A percentile compares a stretch with the other conserved stretches of the same genome.
These are phyloP conservation scores for Nannizziopsis barbatae DNA, from an alignment of 2,329 filamentous ascomycete genomes.

Conservation along the genomic window DNA sequence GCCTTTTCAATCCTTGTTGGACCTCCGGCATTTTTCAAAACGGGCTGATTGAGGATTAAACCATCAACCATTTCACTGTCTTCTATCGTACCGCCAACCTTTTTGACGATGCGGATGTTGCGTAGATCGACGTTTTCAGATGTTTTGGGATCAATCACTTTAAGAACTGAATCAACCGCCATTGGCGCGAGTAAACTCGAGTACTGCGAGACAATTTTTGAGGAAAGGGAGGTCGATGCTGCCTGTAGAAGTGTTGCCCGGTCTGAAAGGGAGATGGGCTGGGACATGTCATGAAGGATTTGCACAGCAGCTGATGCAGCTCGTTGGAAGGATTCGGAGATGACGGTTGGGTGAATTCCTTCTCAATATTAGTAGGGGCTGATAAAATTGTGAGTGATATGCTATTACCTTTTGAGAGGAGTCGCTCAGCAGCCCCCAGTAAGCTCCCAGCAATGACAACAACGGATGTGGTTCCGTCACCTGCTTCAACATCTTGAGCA, in stretches of 20 bases:
- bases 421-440: constrained; percentile 80
- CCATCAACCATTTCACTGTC: constrained; percentile 97
- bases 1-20: constrained; percentile 94
- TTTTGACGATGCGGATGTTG: constrained; percentile 96
- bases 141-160: constrained; percentile 89
- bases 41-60: constrained; percentile 79
- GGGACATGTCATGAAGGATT: constrained; percentile 88
- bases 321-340: constrained; percentile 94
- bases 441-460: constrained; percentile 96
- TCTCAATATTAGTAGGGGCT: background rate
- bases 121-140: constrained; percentile 93
- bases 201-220: constrained; percentile 97
- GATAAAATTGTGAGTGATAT: background rate
- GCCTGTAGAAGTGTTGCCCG: constrained; percentile 86
- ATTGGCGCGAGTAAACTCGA: constrained; percentile 91
- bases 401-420: constrained; percentile 63
- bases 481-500: constrained; percentile 95
- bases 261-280: constrained; percentile 80
- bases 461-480: constrained; percentile 95
- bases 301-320: constrained; percentile 80
- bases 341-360: constrained; percentile 88
- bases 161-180: constrained; percentile 92
- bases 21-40: constrained; percentile 86
- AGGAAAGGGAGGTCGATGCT: constrained; percentile 90
- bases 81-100: constrained; percentile 94